Base-by-base conservation (phyloP, 176 grass and related monocot species). In the Triticum dicoccoides region DNA sequence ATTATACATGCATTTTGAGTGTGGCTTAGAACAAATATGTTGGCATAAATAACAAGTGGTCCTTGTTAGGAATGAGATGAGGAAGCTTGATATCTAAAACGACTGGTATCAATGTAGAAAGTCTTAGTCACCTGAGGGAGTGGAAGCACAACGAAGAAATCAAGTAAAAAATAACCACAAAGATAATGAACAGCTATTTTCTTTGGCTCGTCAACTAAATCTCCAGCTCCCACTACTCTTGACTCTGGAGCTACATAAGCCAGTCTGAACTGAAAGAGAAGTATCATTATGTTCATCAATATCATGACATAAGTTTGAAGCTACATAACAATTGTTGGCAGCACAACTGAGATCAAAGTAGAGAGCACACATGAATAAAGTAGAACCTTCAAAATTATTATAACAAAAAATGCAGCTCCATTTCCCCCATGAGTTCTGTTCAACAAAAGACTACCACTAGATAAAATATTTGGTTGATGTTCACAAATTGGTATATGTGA, bases 221-320 rank as follows among this genome's bases (percentile, higher is more conserved):
- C 96, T 83, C 96, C 92, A 67, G 93, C 91, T 63, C 93, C 93
- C 47, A 98, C 91, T 62, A 96, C 96, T 81, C 93, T 92, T 30
- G 96, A 96, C 79, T 98, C 92, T 52, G 96, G 96, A 76, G 93
- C 93, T 82, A 98, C 90, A 91, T 96, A 98, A 82, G 97, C 94
- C 69, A 98, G 45, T 77, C 97, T 91, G 88, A 98, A 98, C 97
- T 98, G 91, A 86, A 89, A 86, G 66, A 73, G 61, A 87, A 38
- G 35, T 72, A 25, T 61, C 14, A 27, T 84, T 86, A 77, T 45
- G 81, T 68, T 77, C 70, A 77, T 62, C 69, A 61, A 44, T 67
- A 75, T 32, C 18, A 13, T 6, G 54, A 58, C 54, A 58, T 6
- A 58, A 58, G 54, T 58, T 21, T 58, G 54, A 58, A 58, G 54